Evolutionary conservation across 2,329 filamentous ascomycete species (phyloP), one percentile per base, ranked within the genome.

Genomic region (Simplicillium aogashimaense): DNA sequence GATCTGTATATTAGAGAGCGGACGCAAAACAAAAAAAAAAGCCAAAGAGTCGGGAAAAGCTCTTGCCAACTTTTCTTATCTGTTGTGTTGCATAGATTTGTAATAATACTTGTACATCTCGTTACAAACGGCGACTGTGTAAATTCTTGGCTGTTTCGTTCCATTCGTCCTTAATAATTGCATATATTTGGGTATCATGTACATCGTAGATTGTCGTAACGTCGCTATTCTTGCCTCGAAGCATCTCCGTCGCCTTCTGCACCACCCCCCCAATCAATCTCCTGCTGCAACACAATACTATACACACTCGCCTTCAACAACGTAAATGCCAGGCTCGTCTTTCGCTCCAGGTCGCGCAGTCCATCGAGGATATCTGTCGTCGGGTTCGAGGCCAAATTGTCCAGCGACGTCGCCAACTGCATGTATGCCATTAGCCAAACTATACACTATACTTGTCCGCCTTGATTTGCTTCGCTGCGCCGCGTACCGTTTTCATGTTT

Each of bases 301-400:
- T 98, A 98, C 47, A 98, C 92, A 61, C 90, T 97, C 14, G 92
- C 90, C 69, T 98, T 98, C 57, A 98, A 74, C 57, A 97, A 65
- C 46, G 92, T 98, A 63, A 94, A 97, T 16, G 95, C 90, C 40
- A 95, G 70, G 50, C 87, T 88, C 34, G 90, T 95, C 70, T 97
- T 95, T 52, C 92, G 74, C 69, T 98, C 92, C 40, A 98, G 70
- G 34, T 89, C 81, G 40, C 92, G 73, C 51, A 98, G 70, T 8
- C 86, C 83, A 60, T 98, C 87, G 39, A 94, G 73, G 42, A 94
- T 89, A 49, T 85, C 86, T 7, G 83, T 82, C 16, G 86, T 82
- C 0, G 89, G 84, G 18, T 78, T 74, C 35, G 76, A 72, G 14
- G 76, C 81, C 47, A 85, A 81, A 53, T 73, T 69, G 52, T 76